These are phyloP conservation scores for Kodamaea hsintzibuensis DNA, from an alignment of 805 yeast species.

Conservation along the genomic window DNA sequence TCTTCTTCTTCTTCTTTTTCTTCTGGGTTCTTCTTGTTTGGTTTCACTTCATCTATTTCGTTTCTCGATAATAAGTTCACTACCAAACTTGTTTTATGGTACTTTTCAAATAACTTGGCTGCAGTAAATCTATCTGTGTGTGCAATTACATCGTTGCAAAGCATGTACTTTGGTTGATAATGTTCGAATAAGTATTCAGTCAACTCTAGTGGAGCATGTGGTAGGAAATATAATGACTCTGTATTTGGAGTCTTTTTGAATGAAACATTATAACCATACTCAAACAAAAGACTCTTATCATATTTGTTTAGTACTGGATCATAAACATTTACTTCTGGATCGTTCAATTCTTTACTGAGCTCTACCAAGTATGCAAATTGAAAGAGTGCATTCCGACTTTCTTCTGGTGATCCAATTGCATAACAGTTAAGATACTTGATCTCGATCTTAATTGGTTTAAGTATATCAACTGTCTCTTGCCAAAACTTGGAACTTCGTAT, in stretches of 20 bases:
- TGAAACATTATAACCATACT: constrained; percentile 14
- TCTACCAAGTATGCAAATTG: constrained; percentile 63
- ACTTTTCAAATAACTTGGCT: constrained; percentile 41
- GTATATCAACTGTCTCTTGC: constrained; percentile 18
- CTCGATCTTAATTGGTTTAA: constrained; percentile 10
- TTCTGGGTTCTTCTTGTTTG: not conserved
- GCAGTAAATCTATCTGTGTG: constrained; percentile 57
- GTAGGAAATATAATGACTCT: constrained; percentile 55
- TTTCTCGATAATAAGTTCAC: constrained; percentile 20
- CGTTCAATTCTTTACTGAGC: constrained; percentile 27
- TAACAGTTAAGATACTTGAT: constrained; percentile 6
- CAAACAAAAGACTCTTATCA: constrained; percentile 39
- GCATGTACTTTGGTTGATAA: constrained; percentile 37
- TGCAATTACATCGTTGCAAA: constrained; percentile 53
- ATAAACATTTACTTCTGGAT: constrained; percentile 45
- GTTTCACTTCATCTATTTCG: constrained; percentile 12
- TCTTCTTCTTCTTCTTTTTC: too few species aligned
- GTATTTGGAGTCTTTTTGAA: constrained; percentile 6
- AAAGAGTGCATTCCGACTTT: constrained; percentile 58
- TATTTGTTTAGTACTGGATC: constrained; percentile 61
- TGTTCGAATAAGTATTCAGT: constrained; percentile 41
- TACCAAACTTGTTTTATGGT: constrained; percentile 45
- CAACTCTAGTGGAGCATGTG: constrained; percentile 69
- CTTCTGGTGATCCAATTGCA: constrained; percentile 59
- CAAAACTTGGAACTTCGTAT: constrained; percentile 27